Evolutionary conservation across 78 protist species (phyloP), one percentile per base, ranked within the genome.

Genomic region (Planoprotostelium fungivorum): DNA sequence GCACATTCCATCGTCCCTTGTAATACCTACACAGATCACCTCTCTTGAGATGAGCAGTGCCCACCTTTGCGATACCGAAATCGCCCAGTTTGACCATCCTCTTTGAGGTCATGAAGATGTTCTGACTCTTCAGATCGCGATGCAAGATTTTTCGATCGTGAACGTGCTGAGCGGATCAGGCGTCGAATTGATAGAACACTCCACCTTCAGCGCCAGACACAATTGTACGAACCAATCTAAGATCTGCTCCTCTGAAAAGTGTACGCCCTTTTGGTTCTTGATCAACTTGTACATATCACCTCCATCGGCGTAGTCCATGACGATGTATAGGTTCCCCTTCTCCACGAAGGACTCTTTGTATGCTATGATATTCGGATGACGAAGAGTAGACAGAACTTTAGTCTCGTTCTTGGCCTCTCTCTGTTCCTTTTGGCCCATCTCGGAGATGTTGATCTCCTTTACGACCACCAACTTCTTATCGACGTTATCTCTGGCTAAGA

Each of bases 11-110:
- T n/a, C n/a, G n/a, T n/a, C n/a, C n/a, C n/a, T n/a, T n/a, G n/a
- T n/a, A n/a, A n/a, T n/a, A n/a, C n/a, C n/a, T n/a, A n/a, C n/a
- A n/a, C n/a, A n/a, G n/a, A n/a, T n/a, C n/a, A n/a, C n/a, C n/a
- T n/a, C n/a, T n/a, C n/a, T n/a, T n/a, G n/a, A n/a, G n/a, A n/a
- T n/a, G n/a, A n/a, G n/a, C n/a, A n/a, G n/a, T n/a, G n/a, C n/a
- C n/a, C n/a, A 98, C 94, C 37, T 95, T 90, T 28, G 98, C 98
- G 63, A 98, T 97, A 36, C 99, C 99, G 85, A 98, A 97, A 91
- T 98, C 99, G 28, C 99, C 99, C 39, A 98, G 88, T 38, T 97
- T 96, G 63, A 96, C 96, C 31, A 91, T 88, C 51, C 84, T 87
- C 35, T 91, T 91, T 29, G 90, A 35, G 0, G 94, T 93, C 35